phyloP scores from a whole-genome alignment of 2,329 filamentous ascomycete species.

The Geosmithia morbida region DNA sequence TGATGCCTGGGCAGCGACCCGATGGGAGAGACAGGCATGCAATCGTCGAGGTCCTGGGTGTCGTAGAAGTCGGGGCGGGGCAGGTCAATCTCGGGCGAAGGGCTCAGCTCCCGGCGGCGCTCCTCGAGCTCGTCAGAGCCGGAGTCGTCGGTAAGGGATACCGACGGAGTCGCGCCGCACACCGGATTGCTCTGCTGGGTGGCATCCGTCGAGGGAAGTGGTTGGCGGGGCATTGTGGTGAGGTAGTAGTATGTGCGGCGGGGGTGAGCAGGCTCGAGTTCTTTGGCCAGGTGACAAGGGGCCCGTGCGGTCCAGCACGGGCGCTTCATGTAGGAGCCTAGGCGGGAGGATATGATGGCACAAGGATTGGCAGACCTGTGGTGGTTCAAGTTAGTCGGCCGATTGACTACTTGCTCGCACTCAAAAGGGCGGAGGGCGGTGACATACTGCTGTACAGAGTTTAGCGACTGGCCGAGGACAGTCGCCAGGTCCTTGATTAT shows the following conservation, averaged over 20 bases:
- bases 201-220: conserved; percentile 44
- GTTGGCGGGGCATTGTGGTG: conserved; percentile 72
- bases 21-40: conserved; percentile 45
- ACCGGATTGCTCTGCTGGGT: conserved; percentile 6
- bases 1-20: conserved; percentile 31
- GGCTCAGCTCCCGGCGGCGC: conserved; percentile 60
- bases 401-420: background rate
- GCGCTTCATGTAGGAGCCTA: conserved; percentile 82
- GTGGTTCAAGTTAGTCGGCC: conserved; percentile 3
- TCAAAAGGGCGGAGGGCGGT: conserved; percentile 2
- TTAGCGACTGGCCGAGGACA: conserved; percentile 60
- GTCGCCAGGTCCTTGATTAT: conserved; percentile 86
- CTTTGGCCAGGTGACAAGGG: conserved; percentile 83
- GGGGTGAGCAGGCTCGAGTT: conserved; percentile 82
- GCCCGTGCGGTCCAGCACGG: conserved; percentile 62
- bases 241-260: conserved; percentile 95
- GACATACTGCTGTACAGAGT: conserved; percentile 82
- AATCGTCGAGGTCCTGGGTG: conserved; percentile 37
- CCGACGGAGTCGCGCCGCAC: conserved; percentile 66
- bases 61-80: conserved; percentile 79
- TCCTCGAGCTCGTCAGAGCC: conserved; percentile 58
- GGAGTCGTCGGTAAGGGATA: conserved; percentile 42
- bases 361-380: conserved; percentile 84
- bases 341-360: conserved; percentile 85
- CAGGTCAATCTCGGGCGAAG: conserved; percentile 86